A percentile compares a stretch with the other conserved stretches of the same genome.
Evolutionary conservation across 2,329 filamentous ascomycete species (phyloP).

Genomic region (Trematosphaeria pertusa): DNA sequence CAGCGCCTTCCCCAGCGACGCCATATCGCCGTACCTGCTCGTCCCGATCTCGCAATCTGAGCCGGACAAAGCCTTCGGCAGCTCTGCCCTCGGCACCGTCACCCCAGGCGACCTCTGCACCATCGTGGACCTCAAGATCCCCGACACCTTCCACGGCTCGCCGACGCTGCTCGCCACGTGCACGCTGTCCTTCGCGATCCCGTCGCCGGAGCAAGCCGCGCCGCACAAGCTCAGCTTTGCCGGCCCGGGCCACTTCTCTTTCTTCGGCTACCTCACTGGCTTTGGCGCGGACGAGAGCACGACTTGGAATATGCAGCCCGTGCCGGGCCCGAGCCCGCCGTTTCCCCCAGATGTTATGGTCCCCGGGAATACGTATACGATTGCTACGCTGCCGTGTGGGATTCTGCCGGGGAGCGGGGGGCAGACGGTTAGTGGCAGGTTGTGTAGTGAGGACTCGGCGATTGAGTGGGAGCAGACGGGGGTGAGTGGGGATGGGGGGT

Average conservation of each 20-base stretch:
- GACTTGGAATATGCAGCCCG: slow-evolving; percentile 27
- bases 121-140: slow-evolving; percentile 26
- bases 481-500: slow-evolving; percentile 12
- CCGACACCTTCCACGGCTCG: slow-evolving; percentile 16
- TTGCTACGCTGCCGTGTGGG: slow-evolving; percentile 21
- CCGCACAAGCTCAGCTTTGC: slow-evolving; percentile 15
- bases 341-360: slow-evolving; percentile 20
- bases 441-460: slow-evolving; percentile 26
- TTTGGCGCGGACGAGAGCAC: slow-evolving; percentile 18
- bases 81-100: slow-evolving; percentile 17
- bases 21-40: slow-evolving; percentile 18
- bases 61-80: slow-evolving; percentile 21
- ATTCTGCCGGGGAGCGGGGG: slow-evolving; percentile 18
- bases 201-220: slow-evolving; percentile 13
- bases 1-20: slow-evolving; percentile 15
- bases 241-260: slow-evolving; percentile 25
- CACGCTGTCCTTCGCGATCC: slow-evolving; percentile 23
- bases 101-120: slow-evolving; percentile 25
- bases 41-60: slow-evolving; percentile 17
- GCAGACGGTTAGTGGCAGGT: slow-evolving; percentile 20
- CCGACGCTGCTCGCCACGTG: slow-evolving; percentile 22
- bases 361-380: slow-evolving; percentile 25
- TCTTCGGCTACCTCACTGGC: slow-evolving; percentile 26
- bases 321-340: slow-evolving; percentile 24
- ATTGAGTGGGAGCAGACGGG: slow-evolving; percentile 24